A percentile compares a stretch with the other conserved stretches of the same genome.
phyloP scores from a whole-genome alignment of 2,329 filamentous ascomycete species.

The Xylariaceae sp. region DNA sequence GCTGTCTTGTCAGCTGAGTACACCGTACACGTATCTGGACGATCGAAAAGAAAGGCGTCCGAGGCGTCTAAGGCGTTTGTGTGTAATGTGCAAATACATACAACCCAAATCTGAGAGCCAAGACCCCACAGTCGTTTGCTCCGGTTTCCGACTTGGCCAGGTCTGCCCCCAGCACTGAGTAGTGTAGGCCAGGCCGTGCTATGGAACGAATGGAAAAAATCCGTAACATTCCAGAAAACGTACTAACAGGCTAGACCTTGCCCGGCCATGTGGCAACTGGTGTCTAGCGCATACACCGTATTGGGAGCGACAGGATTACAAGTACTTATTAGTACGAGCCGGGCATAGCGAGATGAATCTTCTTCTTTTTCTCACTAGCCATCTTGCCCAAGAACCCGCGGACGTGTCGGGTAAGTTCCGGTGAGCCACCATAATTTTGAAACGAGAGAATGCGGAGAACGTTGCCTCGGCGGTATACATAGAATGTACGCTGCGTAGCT shows the following conservation, averaged over 20 bases:
- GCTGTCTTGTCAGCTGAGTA: constrained; percentile 28
- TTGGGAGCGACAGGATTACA: constrained; percentile 11
- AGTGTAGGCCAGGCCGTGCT: constrained; percentile 13
- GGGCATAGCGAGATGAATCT: constrained; percentile 21
- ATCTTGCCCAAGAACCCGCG: constrained; percentile 27
- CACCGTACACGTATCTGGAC: constrained; percentile 29
- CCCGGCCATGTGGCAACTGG: constrained; percentile 30
- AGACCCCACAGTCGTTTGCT: constrained; percentile 18
- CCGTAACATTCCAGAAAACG: constrained; percentile 28
- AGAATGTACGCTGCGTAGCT: too few species aligned
- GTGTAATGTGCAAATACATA: constrained; percentile 1
- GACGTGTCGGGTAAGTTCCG: constrained; percentile 34
- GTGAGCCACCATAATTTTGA: constrained; percentile 20
- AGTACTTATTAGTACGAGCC: too few species aligned
- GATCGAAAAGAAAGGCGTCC: constrained; percentile 17
- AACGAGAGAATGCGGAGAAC: constrained; percentile 25
- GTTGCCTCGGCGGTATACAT: background rate
- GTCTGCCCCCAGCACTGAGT: constrained; percentile 15
- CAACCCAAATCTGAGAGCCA: constrained; percentile 18
- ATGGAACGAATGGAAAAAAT: constrained; percentile 15
- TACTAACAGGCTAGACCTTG: constrained; percentile 18
- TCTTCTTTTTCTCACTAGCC: constrained; percentile 13
- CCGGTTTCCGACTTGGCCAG: constrained; percentile 18
- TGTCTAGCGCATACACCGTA: constrained; percentile 17
- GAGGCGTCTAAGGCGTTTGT: background rate